A percentile compares a stretch with the other conserved stretches of the same genome.
phyloP scores from a whole-genome alignment of 805 yeast species.

The Vanderwaltozyma tropicalis region DNA sequence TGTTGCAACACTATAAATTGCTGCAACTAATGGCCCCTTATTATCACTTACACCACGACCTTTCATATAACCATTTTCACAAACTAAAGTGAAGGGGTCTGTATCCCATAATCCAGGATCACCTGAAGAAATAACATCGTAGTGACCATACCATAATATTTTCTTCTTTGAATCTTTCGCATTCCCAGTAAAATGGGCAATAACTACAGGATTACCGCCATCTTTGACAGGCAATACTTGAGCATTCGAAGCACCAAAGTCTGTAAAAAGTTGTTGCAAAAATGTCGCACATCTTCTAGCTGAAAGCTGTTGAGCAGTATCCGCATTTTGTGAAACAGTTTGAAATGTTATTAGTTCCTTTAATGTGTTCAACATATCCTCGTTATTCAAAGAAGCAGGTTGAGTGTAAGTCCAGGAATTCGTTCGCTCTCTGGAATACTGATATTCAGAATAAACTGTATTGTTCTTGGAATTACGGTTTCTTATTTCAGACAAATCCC shows the following conservation, averaged over 20 bases:
- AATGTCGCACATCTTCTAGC: slow-evolving; percentile 80
- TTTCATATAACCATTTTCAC: slow-evolving; percentile 74
- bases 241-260: slow-evolving; percentile 60
- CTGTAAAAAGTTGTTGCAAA: slow-evolving; percentile 48
- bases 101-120: slow-evolving; percentile 57
- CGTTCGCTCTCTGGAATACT: neutral
- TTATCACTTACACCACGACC: slow-evolving; percentile 94
- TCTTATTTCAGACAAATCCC: slow-evolving; percentile 38
- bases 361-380: slow-evolving; percentile 53
- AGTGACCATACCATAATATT: slow-evolving; percentile 88
- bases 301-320: slow-evolving; percentile 46
- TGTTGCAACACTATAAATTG: slow-evolving; percentile 79
- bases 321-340: slow-evolving; percentile 69
- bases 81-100: slow-evolving; percentile 66
- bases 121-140: slow-evolving; percentile 82
- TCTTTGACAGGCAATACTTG: slow-evolving; percentile 60
- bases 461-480: neutral
- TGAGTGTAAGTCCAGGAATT: slow-evolving; percentile 7
- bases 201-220: slow-evolving; percentile 73
- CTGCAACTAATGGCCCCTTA: slow-evolving; percentile 85
- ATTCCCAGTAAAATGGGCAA: slow-evolving; percentile 55
- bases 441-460: slow-evolving; percentile 2
- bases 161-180: slow-evolving; percentile 28
- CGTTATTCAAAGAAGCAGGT: slow-evolving; percentile 36
- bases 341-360: slow-evolving; percentile 52